Percentiles rank a stretch among this genome's conserved stretches.
These are phyloP conservation scores for Cladophialophora chaetospira DNA, from an alignment of 2,329 filamentous ascomycete genomes.

Conservation along the genomic window DNA sequence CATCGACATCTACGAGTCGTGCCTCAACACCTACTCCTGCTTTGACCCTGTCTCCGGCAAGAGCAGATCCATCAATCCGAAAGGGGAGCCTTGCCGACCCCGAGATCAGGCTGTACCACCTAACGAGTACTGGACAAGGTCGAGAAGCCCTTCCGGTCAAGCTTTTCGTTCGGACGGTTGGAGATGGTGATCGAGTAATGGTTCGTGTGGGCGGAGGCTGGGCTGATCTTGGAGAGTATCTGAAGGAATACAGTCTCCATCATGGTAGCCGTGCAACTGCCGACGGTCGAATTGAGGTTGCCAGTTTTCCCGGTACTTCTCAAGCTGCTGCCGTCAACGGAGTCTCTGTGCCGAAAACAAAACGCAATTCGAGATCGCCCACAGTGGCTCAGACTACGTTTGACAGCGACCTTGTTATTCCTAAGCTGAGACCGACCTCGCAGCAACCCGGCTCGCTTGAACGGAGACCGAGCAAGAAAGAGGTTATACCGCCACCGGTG, in stretches of 20 bases:
- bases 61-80: slow-evolving; percentile 35
- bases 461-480: slow-evolving; percentile 3
- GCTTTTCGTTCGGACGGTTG: slow-evolving; percentile 88
- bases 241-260: slow-evolving; percentile 89
- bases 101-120: slow-evolving; percentile 89
- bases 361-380: slow-evolving; percentile 21
- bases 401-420: slow-evolving; percentile 15
- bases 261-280: slow-evolving; percentile 68
- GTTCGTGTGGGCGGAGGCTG: slow-evolving; percentile 97
- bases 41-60: slow-evolving; percentile 67
- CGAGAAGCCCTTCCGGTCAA: slow-evolving; percentile 70
- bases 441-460: slow-evolving; percentile 17
- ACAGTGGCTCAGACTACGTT: slow-evolving; percentile 11
- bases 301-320: slow-evolving; percentile 47
- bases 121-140: slow-evolving; percentile 73
- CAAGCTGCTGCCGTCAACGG: neutral
- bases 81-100: slow-evolving; percentile 57
- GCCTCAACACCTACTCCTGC: slow-evolving; percentile 65
- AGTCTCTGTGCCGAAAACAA: slow-evolving; percentile 1
- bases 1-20: slow-evolving; percentile 40
- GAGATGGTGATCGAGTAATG: slow-evolving; percentile 94
- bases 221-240: slow-evolving; percentile 92
- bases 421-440: slow-evolving; percentile 7
- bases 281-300: slow-evolving; percentile 58
- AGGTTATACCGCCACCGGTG: slow-evolving; percentile 26